Base-by-base conservation (phyloP, 2,329 filamentous ascomycete genomes). In the Plenodomus lindquistii region DNA sequence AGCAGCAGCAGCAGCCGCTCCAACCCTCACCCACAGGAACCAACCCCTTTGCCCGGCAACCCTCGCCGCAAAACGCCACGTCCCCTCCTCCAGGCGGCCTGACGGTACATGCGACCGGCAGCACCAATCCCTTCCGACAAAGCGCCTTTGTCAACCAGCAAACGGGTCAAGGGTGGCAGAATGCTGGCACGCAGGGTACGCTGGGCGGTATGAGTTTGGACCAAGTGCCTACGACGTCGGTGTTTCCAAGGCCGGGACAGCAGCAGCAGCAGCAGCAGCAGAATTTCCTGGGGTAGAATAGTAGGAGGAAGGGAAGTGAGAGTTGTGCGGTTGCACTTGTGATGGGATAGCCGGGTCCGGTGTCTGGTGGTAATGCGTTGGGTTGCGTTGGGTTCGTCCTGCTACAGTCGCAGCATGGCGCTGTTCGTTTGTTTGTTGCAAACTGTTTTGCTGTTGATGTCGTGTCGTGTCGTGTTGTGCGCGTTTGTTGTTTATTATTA, bases 111-210 rank as follows among this genome's bases (percentile, higher is more conserved):
- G 82, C 87, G 1, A 97, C 92, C 0, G 92, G 91, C 8, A 91
- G 84, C 64, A 97, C 92, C 2, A 99, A 99, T 65, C 94, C 94
- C 0, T 97, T 97, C 81, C 84, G 94, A 15, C 91, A 97, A 67
- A 90, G 88, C 38, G 85, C 87, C 3, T 96, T 97, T 70, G 86
- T 96, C 43, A 94, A 96, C 66, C 91, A 96, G 65, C 81, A 85
- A 54, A 96, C 91, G 0, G 92, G 93, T 1, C 81, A 89, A 71
- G 90, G 90, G 1, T 97, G 94, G 91, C 92, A 97, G 70, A 82
- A 87, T 55, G 83, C 84, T 52, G 71, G 70, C 3, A 85, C 87
- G 57, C 84, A 89, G 65, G 83, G 87, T 8, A 93, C 94, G 3
- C 88, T 96, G 55, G 91, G 91, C 3, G 83, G 83, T 2, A 71